A percentile compares a stretch with the other conserved stretches of the same genome.
Conservation (phyloP, 306 rosid species). For the Cucurbita moschata region DNA sequence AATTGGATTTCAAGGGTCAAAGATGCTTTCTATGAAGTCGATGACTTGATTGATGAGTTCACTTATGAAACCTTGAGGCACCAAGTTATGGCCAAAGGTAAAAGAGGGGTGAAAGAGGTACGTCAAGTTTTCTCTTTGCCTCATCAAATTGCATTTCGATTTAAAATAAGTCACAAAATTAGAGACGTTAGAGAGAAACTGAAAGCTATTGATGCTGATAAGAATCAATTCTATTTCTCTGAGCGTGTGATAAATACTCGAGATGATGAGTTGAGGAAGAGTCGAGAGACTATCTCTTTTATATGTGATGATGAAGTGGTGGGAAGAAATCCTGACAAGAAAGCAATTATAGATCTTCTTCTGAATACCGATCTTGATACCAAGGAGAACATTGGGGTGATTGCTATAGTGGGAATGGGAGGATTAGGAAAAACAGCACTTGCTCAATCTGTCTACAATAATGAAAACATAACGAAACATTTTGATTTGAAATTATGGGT, state of each 20-base stretch:
- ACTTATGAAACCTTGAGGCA: not conserved
- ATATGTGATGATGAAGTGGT: not conserved
- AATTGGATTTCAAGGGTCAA: slow-evolving; percentile 11
- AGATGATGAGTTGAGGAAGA: not conserved
- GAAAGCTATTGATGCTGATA: not conserved
- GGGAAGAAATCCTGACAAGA: not conserved
- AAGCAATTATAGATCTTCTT: not conserved
- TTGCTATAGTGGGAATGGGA: slow-evolving; percentile 10
- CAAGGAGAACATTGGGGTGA: not conserved
- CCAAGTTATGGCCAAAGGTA: not conserved
- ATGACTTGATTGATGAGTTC: slow-evolving; percentile 10
- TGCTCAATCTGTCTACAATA: slow-evolving; percentile 7
- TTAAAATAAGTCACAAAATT: not conserved
- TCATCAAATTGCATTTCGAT: not conserved
- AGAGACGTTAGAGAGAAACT: not conserved
- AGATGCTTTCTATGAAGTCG: not conserved
- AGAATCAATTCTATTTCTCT: not conserved
- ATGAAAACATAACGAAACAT: not conserved
- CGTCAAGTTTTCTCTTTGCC: not conserved
- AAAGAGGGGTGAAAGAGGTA: not conserved
- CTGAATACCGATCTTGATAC: not conserved
- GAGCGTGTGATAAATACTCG: not conserved
- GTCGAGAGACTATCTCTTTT: not conserved
- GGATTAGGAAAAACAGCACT: slow-evolving; percentile 12
- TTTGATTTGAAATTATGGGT: slow-evolving; percentile 14